Base-by-base conservation (phyloP, 768 basidiomycete genomes). In the Infundibulicybe gibba region DNA sequence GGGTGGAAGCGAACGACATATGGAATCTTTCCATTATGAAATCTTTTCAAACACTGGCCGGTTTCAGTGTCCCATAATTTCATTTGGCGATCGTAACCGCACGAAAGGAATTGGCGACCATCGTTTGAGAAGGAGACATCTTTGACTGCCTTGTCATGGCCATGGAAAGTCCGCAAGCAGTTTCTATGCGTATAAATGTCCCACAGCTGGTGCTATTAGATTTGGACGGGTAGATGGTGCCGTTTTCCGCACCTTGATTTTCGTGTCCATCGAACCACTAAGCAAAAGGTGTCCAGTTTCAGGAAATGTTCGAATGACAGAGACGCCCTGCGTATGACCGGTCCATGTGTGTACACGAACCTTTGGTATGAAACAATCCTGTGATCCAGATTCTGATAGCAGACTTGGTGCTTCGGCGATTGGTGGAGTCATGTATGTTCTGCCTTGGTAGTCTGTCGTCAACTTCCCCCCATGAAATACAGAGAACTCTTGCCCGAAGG, bases 51-150 rank as follows among this genome's bases (percentile, higher is more conserved):
- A 69, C 97, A 98, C 69, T 97, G 91, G 1, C 94, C 95, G 0
- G 97, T 98, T 69, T 99, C 97, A 15, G 97, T 97, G 59, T 99
- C 95, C 97, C 97, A 99, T 11, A 97, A 75, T 67, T 99, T 99
- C 85, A 98, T 94, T 62, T 93, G 88, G 43, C 94, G 87, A 65
- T 99, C 97, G 58, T 97, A 98, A 43, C 82, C 86, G 54, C 94
- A 95, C 14, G 90, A 94, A 41, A 99, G 64, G 72, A 99, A 98
- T 53, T 75, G 77, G 32, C 77, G 78, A 2, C 97, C 97, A 52
- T 92, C 89, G 61, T 97, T 97, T 44, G 93, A 92, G 66, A 99
- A 99, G 8, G 85, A 84, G 50, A 99, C 77, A 53, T 99, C 97
- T 66, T 97, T 97, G 54, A 99, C 93, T 20, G 94, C 94, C 59